phyloP scores from a whole-genome alignment of 805 yeast genomes.

The Teunomyces barrocoloradensis region DNA sequence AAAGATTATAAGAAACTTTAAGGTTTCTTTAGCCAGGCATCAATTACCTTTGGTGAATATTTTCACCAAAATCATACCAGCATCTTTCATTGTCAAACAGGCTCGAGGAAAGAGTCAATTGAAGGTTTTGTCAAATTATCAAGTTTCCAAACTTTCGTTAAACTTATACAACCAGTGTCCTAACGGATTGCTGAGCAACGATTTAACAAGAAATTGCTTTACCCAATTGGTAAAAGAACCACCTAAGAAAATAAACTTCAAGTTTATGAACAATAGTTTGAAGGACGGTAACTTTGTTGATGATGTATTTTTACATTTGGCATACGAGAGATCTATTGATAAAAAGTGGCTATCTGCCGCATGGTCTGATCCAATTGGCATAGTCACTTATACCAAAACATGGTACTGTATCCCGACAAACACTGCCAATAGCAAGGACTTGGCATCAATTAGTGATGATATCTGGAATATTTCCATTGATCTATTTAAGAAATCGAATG shows the following conservation, averaged over 20 bases:
- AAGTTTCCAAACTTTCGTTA: slow-evolving; percentile 46
- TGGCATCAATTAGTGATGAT: slow-evolving; percentile 56
- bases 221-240: slow-evolving; percentile 38
- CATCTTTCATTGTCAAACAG: slow-evolving; percentile 22
- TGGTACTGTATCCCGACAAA: slow-evolving; percentile 49
- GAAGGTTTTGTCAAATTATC: slow-evolving; percentile 30
- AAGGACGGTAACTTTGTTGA: slow-evolving; percentile 39
- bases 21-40: slow-evolving; percentile 32
- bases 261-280: slow-evolving; percentile 24
- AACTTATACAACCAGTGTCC: slow-evolving; percentile 61
- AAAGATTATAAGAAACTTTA: slow-evolving; percentile 47
- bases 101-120: slow-evolving; percentile 12
- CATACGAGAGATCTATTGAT: slow-evolving; percentile 80
- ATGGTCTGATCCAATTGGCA: slow-evolving; percentile 86
- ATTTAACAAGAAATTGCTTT: slow-evolving; percentile 15
- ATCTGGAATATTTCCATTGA: slow-evolving; percentile 60
- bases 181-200: slow-evolving; percentile 13
- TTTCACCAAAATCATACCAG: slow-evolving; percentile 37
- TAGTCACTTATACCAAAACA: slow-evolving; percentile 56
- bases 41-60: slow-evolving; percentile 39
- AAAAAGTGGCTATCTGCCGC: slow-evolving; percentile 83
- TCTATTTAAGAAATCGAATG: slow-evolving; percentile 37
- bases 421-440: slow-evolving; percentile 14
- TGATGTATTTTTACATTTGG: slow-evolving; percentile 78
- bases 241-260: slow-evolving; percentile 35